Conservation (phyloP, 2,329 filamentous ascomycete species). For the Fusarium napiforme region DNA sequence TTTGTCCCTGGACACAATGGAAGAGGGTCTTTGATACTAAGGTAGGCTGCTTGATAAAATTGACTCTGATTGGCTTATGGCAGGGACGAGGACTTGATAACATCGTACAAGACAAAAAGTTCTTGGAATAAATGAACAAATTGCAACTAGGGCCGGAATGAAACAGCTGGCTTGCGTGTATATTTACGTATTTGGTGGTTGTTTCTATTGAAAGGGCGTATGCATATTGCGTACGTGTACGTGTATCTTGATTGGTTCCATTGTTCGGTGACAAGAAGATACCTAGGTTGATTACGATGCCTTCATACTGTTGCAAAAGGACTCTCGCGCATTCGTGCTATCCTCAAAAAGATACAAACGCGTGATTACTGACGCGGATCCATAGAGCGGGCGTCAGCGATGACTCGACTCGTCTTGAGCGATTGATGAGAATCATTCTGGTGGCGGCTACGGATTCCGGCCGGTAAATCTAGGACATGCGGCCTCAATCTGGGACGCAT, state of each 20-base stretch:
- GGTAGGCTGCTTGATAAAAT: conserved; percentile 46
- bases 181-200: conserved; percentile 26
- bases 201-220: conserved; percentile 17
- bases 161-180: conserved; percentile 39
- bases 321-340: neutral
- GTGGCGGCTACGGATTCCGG: conserved; percentile 11
- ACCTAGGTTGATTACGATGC: neutral
- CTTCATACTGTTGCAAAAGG: conserved; percentile 15
- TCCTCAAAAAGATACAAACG: conserved; percentile 7
- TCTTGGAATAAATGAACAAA: conserved; percentile 4
- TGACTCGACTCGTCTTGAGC: conserved; percentile 26
- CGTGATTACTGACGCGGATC: conserved; percentile 21
- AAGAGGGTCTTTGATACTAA: conserved; percentile 11
- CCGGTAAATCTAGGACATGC: conserved; percentile 28
- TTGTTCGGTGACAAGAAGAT: neutral
- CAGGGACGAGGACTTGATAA: conserved; percentile 10
- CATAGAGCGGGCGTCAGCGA: conserved; percentile 23
- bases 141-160: conserved; percentile 31
- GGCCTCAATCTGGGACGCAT: conserved; percentile 22
- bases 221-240: conserved; percentile 25
- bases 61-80: conserved; percentile 37
- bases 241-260: neutral
- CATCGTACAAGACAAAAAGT: conserved; percentile 10
- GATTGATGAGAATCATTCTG: conserved; percentile 2
- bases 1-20: conserved; percentile 16